phyloP scores from a whole-genome alignment of 495 filamentous ascomycete species.

The Daldinia childiae region DNA sequence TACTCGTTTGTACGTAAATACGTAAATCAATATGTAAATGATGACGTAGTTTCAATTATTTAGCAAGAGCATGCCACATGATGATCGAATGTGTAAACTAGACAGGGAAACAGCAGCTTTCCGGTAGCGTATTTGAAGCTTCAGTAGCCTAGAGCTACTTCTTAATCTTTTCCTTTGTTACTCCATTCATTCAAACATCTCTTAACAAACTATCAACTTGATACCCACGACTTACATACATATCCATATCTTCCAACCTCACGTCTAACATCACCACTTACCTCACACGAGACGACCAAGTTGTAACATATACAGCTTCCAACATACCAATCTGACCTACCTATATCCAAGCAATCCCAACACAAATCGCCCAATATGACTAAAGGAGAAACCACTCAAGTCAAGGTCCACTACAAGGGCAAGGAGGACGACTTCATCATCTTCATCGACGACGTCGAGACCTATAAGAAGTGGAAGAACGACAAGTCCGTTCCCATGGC shows the following conservation, averaged over 20 bases:
- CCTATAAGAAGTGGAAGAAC: conserved; percentile 80
- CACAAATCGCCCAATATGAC: conserved; percentile 65
- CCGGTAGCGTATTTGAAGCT: conserved; percentile 45
- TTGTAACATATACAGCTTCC: neutral
- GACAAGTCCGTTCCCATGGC: conserved; percentile 82
- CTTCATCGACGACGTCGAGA: conserved; percentile 79
- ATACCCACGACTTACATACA: neutral
- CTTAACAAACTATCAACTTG: neutral
- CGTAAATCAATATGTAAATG: conserved; percentile 27
- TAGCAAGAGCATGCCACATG: conserved; percentile 34
- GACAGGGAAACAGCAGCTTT: conserved; percentile 38
- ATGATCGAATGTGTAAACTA: conserved; percentile 47
- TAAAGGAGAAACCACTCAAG: conserved; percentile 76
- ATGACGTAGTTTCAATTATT: conserved; percentile 44
- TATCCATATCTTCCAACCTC: neutral
- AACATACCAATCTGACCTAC: conserved; percentile 1
- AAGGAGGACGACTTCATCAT: conserved; percentile 87
- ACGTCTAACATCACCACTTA: no score
- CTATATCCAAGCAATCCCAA: neutral
- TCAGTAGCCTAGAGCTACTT: conserved; percentile 18
- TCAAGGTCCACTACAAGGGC: conserved; percentile 94
- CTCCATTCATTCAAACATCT: conserved; percentile 16
- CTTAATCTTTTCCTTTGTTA: conserved; percentile 10
- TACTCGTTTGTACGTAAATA: conserved; percentile 25
- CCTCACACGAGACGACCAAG: no score